These are phyloP conservation scores for Pleurotus sapidus DNA, from an alignment of 768 basidiomycete genomes.

Conservation along the genomic window DNA sequence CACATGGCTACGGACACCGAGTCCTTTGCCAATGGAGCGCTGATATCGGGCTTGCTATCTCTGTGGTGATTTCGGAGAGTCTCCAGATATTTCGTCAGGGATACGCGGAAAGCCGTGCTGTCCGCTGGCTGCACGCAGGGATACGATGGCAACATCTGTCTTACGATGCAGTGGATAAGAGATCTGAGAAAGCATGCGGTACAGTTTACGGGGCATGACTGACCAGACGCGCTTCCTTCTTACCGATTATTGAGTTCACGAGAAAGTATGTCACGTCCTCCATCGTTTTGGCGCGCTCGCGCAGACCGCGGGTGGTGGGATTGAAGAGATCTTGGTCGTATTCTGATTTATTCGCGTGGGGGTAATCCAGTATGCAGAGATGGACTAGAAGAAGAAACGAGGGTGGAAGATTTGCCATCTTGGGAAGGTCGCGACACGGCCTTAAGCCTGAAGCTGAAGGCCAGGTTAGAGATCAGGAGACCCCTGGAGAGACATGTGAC, in stretches of 20 bases:
- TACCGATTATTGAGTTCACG: slow-evolving; percentile 37
- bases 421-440: neutral
- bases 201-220: neutral
- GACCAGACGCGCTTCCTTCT: slow-evolving; percentile 27
- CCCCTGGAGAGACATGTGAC: no score
- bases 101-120: slow-evolving; percentile 47
- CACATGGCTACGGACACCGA: slow-evolving; percentile 44
- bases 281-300: slow-evolving; percentile 48
- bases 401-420: slow-evolving; percentile 26
- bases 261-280: slow-evolving; percentile 53
- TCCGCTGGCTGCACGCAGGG: slow-evolving; percentile 54
- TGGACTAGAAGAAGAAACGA: slow-evolving; percentile 50
- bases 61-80: slow-evolving; percentile 37
- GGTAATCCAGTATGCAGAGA: slow-evolving; percentile 51
- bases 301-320: slow-evolving; percentile 38
- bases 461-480: no score
- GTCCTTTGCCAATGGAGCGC: slow-evolving; percentile 15
- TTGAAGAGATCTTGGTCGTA: slow-evolving; percentile 51
- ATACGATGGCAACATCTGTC: slow-evolving; percentile 45
- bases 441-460: no score
- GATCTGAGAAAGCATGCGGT: no score
- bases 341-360: slow-evolving; percentile 41
- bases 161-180: neutral
- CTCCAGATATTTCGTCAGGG: slow-evolving; percentile 50
- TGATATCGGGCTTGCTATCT: slow-evolving; percentile 21